These are phyloP conservation scores for Mucor plumbeus DNA, from an alignment of 371 early-diverging fungal genomes.

Conservation along the genomic window DNA sequence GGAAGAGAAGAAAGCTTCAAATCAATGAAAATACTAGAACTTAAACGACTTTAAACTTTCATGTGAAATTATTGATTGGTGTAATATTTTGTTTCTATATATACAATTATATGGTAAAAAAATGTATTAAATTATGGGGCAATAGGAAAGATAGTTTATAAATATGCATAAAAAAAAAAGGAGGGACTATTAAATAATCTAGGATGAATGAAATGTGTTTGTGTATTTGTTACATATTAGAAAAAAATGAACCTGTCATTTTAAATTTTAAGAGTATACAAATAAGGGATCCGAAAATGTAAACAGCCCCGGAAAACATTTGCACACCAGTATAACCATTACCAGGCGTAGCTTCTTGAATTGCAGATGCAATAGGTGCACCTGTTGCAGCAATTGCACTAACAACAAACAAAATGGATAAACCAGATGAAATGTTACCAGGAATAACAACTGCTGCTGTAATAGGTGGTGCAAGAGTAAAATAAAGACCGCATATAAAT, in stretches of 20 bases:
- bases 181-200: not conserved
- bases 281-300: constrained; percentile 35
- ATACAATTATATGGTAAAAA: not conserved
- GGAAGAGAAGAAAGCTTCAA: constrained; percentile 1
- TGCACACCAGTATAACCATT: constrained; percentile 42
- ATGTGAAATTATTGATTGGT: constrained; percentile 9
- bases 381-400: constrained; percentile 45
- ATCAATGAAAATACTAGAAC: not conserved
- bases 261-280: constrained; percentile 28
- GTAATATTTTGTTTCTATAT: constrained; percentile 1
- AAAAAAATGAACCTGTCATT: constrained; percentile 31
- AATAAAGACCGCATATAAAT: constrained; percentile 41
- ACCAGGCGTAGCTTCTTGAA: constrained; percentile 32
- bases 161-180: too few species aligned
- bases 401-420: constrained; percentile 59
- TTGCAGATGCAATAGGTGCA: constrained; percentile 41
- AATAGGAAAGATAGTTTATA: not conserved
- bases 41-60: not conserved
- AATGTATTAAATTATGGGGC: not conserved
- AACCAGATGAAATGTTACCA: constrained; percentile 55
- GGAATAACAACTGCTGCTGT: constrained; percentile 59
- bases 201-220: not conserved
- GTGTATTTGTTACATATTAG: constrained; percentile 23
- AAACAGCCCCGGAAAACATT: constrained; percentile 48
- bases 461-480: constrained; percentile 55